phyloP scores from a whole-genome alignment of 2,329 filamentous ascomycete species.

The Conoideocrella luteorostrata region DNA sequence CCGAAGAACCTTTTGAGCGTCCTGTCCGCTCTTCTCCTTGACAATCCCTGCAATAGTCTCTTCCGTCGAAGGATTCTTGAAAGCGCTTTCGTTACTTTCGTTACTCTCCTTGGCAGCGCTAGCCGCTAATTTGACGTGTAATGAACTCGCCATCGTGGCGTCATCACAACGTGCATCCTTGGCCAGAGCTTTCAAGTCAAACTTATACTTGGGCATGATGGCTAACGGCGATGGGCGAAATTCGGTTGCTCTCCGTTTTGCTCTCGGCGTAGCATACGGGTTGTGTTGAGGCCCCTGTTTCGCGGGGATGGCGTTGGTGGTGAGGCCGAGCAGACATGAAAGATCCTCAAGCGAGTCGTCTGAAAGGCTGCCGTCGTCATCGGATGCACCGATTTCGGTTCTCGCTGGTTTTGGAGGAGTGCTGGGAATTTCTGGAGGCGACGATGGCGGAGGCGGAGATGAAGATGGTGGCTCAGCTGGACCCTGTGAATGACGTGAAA shows the following conservation, averaged over 20 bases:
- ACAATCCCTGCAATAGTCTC: constrained; percentile 24
- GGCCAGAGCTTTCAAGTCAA: constrained; percentile 56
- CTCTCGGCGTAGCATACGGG: constrained; percentile 35
- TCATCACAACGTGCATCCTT: constrained; percentile 53
- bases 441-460: constrained; percentile 19
- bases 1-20: constrained; percentile 37
- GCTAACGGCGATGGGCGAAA: constrained; percentile 43
- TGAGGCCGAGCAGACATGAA: constrained; percentile 23
- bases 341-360: constrained; percentile 54
- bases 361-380: constrained; percentile 59
- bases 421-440: constrained; percentile 17
- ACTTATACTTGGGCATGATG: constrained; percentile 51
- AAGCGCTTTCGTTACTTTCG: constrained; percentile 1
- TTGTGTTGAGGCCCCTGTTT: constrained; percentile 11
- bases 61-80: neutral
- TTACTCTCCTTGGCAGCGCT: constrained; percentile 14
- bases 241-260: constrained; percentile 38
- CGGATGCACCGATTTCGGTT: constrained; percentile 59
- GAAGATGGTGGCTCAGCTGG: constrained; percentile 12
- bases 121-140: constrained; percentile 32
- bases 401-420: constrained; percentile 19
- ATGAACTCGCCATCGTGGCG: constrained; percentile 50
- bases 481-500: constrained; percentile 3
- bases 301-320: constrained; percentile 9
- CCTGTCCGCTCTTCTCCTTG: constrained; percentile 32